Base-by-base conservation (phyloP, 2,329 filamentous ascomycete species). In the Claviceps digitariae region DNA sequence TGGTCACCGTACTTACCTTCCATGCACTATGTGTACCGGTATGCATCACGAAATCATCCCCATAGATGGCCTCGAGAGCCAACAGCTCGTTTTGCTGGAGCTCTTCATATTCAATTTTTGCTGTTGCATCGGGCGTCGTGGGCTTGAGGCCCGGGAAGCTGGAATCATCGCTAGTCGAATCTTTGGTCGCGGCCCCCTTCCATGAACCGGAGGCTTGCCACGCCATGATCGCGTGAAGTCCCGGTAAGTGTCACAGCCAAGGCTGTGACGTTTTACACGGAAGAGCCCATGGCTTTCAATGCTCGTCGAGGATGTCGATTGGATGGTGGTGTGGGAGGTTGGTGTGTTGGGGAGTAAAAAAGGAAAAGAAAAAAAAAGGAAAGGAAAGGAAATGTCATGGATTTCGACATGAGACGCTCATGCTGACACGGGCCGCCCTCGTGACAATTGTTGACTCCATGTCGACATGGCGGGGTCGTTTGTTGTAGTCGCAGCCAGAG, bases 1-100 rank as follows among this genome's bases (percentile, higher is more conserved):
- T 15, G 34, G 2, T 36, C 12, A 15, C 12, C 12, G 48, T 31
- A 9, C 48, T 63, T 75, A 88, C 86, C 75, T 94, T 90, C 91
- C 91, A 97, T 43, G 90, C 90, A 60, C 81, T 77, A 56, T 82
- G 80, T 55, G 79, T 79, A 50, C 79, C 78, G 62, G 84, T 80
- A 61, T 89, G 79, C 65, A 85, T 82, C 60, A 85, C 76, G 64
- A 89, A 96, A 64, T 96, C 90, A 55, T 95, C 88, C 59, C 84
- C 85, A 64, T 93, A 97, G 50, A 97, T 94, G 44, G 91, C 87
- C 62, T 86, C 78, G 55, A 97, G 75, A 46, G 83, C 91, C 65
- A 93, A 80, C 54, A 95, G 76, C 71, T 97, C 93, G 65, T 95
- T 87, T 62, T 86, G 77, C 70, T 97, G 93, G 36, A 87, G 82